A percentile compares a stretch with the other conserved stretches of the same genome.
phyloP scores from a whole-genome alignment of 2,329 filamentous ascomycete genomes.

The Rhinocladiella similis region DNA sequence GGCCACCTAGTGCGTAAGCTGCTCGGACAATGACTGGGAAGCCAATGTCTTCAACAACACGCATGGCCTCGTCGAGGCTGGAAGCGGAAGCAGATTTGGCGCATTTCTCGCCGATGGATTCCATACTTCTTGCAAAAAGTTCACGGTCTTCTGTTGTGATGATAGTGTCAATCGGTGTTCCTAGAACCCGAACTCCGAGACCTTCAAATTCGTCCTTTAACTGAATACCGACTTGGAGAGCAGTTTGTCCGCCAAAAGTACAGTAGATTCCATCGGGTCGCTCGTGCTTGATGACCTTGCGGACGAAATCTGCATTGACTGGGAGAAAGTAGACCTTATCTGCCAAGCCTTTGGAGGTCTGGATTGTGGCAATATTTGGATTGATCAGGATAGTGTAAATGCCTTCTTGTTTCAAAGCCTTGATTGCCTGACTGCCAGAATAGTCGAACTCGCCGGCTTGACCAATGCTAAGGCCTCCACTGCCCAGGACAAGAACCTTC shows the following conservation, averaged over 20 bases:
- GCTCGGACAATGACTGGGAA: slow-evolving; percentile 97
- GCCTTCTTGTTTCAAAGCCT: slow-evolving; percentile 94
- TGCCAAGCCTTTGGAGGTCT: slow-evolving; percentile 94
- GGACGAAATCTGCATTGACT: slow-evolving; percentile 94
- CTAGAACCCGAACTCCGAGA: slow-evolving; percentile 89
- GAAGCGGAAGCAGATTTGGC: slow-evolving; percentile 94
- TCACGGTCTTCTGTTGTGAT: slow-evolving; percentile 98
- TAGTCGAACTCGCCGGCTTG: slow-evolving; percentile 99
- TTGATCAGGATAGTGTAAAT: slow-evolving; percentile 99
- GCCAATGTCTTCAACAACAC: slow-evolving; percentile 85
- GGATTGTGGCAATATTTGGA: slow-evolving; percentile 97
- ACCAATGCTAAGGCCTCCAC: slow-evolving; percentile 93
- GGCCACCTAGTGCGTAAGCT: slow-evolving; percentile 90
- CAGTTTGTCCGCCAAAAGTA: slow-evolving; percentile 96
- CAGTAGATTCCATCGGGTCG: slow-evolving; percentile 95
- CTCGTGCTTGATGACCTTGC: slow-evolving; percentile 95
- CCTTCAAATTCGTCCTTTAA: slow-evolving; percentile 95
- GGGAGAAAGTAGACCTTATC: slow-evolving; percentile 99
- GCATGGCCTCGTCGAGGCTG: slow-evolving; percentile 82
- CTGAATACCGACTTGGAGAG: slow-evolving; percentile 93
- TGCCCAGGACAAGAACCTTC: slow-evolving; percentile 92
- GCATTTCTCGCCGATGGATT: slow-evolving; percentile 95
- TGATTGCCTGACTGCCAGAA: slow-evolving; percentile 97
- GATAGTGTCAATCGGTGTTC: slow-evolving; percentile 96
- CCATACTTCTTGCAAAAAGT: slow-evolving; percentile 96